phyloP scores from a whole-genome alignment of 1,284 basidiomycete genomes.

The Bjerkandera adusta region DNA sequence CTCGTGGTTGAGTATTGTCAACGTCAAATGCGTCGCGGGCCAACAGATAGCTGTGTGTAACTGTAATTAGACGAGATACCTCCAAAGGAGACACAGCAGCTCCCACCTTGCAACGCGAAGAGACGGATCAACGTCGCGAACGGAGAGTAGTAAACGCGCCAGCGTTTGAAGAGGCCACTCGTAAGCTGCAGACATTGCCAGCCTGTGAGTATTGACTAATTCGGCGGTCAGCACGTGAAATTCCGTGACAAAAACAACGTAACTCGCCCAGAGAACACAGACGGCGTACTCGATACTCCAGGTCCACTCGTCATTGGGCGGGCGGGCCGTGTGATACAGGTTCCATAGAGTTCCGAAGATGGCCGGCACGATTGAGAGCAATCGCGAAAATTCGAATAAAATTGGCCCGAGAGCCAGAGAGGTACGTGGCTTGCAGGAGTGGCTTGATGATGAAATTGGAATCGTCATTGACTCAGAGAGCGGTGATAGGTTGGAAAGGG shows the following conservation, averaged over 20 bases:
- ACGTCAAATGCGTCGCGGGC: constrained; percentile 81
- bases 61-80: neutral
- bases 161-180: constrained; percentile 76
- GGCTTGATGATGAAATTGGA: constrained; percentile 33
- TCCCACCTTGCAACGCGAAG: constrained; percentile 65
- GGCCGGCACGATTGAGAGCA: constrained; percentile 72
- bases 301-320: constrained; percentile 32
- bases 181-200: constrained; percentile 80
- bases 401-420: constrained; percentile 32
- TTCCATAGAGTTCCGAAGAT: constrained; percentile 63
- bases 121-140: constrained; percentile 80
- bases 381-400: constrained; percentile 49
- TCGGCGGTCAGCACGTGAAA: neutral
- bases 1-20: constrained; percentile 60
- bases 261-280: constrained; percentile 65
- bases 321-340: constrained; percentile 45
- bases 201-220: constrained; percentile 74
- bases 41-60: constrained; percentile 67
- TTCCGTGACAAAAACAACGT: neutral
- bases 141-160: constrained; percentile 81
- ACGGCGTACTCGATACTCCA: constrained; percentile 56
- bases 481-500: constrained; percentile 36
- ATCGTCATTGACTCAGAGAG: constrained; percentile 32
- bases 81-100: neutral
- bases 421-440: constrained; percentile 9